Evolutionary conservation across 768 basidiomycete genomes (phyloP), one percentile per base, ranked within the genome.

Genomic region (Mrakia blollopis): DNA sequence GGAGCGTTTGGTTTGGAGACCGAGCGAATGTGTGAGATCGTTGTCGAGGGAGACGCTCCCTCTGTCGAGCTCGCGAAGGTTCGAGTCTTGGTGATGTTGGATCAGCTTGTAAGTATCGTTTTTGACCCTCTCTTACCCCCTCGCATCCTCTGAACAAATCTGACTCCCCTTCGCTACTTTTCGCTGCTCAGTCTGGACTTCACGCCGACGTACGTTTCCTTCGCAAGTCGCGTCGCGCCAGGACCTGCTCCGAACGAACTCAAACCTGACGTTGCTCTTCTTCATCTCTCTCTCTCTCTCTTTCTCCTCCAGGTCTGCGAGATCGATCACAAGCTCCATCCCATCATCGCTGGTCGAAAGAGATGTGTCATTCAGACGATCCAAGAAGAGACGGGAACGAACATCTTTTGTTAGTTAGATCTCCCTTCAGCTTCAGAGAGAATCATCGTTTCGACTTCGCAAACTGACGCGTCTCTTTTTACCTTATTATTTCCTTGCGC

Each of bases 361-460:
- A 91, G 95, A 67, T 86, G 87, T 77, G 87, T 91, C 44, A 86
- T 99, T 50, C 96, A 98, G 83, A 87, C 91, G 11, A 96, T 99
- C 70, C 93, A 96, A 82, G 94, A 98, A 84, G 94, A 98, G 83
- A 98, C 96, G 0, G 95, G 91, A 0, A 98, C 96, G 73, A 98
- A 98, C 81, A 93, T 98, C 78, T 98, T 98, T 84, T 89, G 47
- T 50, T 18, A 50, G 44, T 47, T 10, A 14, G 9, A 47, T 14
- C 9, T 3, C 47, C 5, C 2, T 21, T 50, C 47, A 3, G 1
- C 47, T 50, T 50, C 16, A 16, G 1, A 1, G 47, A 14, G 47
- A 18, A 21, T 50, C 47, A 4, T 7, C 2, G 21, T 18, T 3
- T 50, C 47, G 14, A 50, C 47, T 14, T 50, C 18, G 11, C 16